Conservation (phyloP, 805 yeast genomes). For the Metschnikowia borealis region DNA sequence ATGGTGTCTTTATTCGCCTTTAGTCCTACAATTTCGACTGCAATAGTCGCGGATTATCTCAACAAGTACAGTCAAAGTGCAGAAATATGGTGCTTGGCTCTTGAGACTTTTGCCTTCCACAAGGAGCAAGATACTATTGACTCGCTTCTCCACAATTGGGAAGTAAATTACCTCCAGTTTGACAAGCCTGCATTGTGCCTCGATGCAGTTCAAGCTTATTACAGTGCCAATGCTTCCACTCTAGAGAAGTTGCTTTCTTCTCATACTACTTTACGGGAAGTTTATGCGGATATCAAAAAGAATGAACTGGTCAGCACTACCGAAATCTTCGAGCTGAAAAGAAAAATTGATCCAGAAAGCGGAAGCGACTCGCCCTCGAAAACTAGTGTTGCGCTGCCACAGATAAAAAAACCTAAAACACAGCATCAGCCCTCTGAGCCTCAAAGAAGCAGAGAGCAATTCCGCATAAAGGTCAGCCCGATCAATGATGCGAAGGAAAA, state of each 20-base stretch:
- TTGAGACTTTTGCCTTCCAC: neutral
- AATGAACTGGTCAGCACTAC: neutral
- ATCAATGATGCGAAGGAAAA: conserved; percentile 42
- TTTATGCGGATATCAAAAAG: neutral
- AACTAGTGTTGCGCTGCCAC: neutral
- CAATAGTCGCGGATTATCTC: neutral
- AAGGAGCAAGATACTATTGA: neutral
- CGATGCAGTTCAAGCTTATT: neutral
- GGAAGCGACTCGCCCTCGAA: neutral
- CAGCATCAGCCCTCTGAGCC: conserved; percentile 5
- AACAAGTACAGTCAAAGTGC: neutral
- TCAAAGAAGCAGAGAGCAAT: conserved; percentile 55
- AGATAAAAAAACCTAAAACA: neutral
- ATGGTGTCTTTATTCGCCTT: neutral
- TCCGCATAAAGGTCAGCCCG: conserved; percentile 51
- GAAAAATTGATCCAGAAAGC: neutral
- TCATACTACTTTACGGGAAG: neutral
- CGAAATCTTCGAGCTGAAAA: neutral
- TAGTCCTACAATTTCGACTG: neutral
- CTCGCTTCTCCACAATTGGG: neutral
- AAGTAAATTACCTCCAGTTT: neutral
- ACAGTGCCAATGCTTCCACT: neutral
- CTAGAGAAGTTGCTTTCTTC: neutral
- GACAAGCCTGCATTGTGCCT: neutral
- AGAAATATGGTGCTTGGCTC: neutral